A percentile compares a stretch with the other conserved stretches of the same genome.
Conservation (phyloP, 2,329 filamentous ascomycete species). For the Aspergillus jensenii region DNA sequence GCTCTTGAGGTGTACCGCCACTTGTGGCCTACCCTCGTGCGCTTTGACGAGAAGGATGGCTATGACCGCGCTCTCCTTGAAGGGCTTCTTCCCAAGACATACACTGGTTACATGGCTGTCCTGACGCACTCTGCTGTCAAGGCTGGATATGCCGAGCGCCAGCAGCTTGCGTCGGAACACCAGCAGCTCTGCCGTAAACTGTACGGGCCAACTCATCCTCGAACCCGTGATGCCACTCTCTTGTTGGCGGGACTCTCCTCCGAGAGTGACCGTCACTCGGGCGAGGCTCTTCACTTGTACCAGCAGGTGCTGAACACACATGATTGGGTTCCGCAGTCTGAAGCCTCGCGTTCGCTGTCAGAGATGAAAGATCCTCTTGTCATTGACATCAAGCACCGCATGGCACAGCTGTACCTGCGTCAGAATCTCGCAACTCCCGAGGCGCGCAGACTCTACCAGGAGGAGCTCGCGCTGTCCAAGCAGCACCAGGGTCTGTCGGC, state of each 20-base stretch:
- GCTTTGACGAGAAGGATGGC: slow-evolving; percentile 41
- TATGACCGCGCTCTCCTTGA: slow-evolving; percentile 39
- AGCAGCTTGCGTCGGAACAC: slow-evolving; percentile 51
- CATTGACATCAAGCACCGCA: slow-evolving; percentile 50
- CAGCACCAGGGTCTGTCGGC: slow-evolving; percentile 49
- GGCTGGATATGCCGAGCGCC: slow-evolving; percentile 45
- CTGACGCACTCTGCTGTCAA: slow-evolving; percentile 44
- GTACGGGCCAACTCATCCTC: slow-evolving; percentile 35
- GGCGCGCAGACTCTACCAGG: slow-evolving; percentile 42
- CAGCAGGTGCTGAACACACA: slow-evolving; percentile 46
- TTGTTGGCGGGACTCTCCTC: slow-evolving; percentile 50
- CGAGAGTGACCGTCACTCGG: slow-evolving; percentile 41
- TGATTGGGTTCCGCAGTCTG: slow-evolving; percentile 35
- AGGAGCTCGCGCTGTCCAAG: slow-evolving; percentile 46
- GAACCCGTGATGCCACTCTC: slow-evolving; percentile 40
- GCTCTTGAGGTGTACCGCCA: slow-evolving; percentile 48
- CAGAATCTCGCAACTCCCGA: slow-evolving; percentile 38
- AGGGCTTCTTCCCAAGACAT: slow-evolving; percentile 47
- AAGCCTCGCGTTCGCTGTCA: slow-evolving; percentile 28
- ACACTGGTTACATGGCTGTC: slow-evolving; percentile 50
- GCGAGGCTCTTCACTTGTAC: slow-evolving; percentile 49
- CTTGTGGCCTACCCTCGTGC: slow-evolving; percentile 50
- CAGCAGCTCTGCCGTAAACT: slow-evolving; percentile 46
- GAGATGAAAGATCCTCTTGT: slow-evolving; percentile 40
- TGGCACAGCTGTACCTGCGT: slow-evolving; percentile 51